Percentiles rank a stretch among this genome's conserved stretches.
phyloP scores from a whole-genome alignment of 305 asterid species.

The Fraxinus sp. region DNA sequence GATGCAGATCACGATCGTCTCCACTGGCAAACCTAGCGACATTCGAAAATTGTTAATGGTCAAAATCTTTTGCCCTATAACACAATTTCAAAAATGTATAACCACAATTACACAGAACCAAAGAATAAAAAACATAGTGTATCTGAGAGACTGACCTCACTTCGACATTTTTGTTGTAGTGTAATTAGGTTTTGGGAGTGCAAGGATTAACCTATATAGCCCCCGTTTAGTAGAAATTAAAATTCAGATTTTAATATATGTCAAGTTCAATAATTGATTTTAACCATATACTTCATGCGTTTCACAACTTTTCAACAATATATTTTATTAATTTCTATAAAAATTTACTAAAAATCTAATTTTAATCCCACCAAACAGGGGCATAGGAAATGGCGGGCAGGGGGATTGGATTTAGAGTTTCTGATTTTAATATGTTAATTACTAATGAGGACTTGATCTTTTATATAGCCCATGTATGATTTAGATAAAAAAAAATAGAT shows the following conservation, averaged over 20 bases:
- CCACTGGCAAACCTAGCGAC: conserved; percentile 47
- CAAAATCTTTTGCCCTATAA: conserved; percentile 18
- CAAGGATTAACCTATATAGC: not conserved
- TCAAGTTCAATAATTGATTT: too few species aligned
- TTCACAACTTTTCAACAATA: too few species aligned
- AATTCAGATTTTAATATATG: too few species aligned
- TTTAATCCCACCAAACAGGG: too few species aligned
- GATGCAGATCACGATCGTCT: conserved; percentile 55
- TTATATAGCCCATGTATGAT: too few species aligned
- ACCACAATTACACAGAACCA: not conserved
- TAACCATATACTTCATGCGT: too few species aligned
- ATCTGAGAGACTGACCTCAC: conserved; percentile 30
- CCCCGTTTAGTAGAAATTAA: too few species aligned
- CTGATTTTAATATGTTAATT: too few species aligned
- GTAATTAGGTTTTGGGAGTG: not conserved
- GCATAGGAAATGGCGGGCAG: not conserved
- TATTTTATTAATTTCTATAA: too few species aligned
- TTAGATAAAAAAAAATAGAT: too few species aligned
- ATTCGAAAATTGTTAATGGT: conserved; percentile 51
- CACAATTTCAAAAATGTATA: not conserved
- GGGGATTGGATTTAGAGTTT: not conserved
- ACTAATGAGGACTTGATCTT: not conserved
- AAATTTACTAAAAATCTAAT: too few species aligned
- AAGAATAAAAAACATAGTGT: not conserved
- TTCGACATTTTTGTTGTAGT: conserved; percentile 35